Evolutionary conservation across 495 filamentous ascomycete genomes (phyloP).

Genomic region (Annulohypoxylon maeteangense): DNA sequence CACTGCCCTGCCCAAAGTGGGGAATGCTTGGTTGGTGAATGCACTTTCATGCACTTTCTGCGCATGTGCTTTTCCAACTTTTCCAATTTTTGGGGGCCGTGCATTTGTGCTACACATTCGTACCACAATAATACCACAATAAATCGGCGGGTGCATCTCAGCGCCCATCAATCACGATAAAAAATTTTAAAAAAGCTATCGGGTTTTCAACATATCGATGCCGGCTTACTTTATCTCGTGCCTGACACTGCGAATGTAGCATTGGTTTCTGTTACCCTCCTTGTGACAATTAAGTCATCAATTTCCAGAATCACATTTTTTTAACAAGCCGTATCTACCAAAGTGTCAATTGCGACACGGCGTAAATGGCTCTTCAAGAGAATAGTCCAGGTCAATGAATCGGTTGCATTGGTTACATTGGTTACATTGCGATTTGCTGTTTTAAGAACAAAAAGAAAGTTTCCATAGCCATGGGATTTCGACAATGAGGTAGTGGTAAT

Average conservation of each 20-base stretch:
- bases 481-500: constrained; percentile 22
- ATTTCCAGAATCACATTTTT: background rate
- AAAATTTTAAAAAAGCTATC: constrained; percentile 13
- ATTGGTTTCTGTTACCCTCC: constrained; percentile 18
- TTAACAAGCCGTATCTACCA: background rate
- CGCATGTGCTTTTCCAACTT: constrained; percentile 13
- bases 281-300: background rate
- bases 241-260: constrained; percentile 5
- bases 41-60: background rate
- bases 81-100: background rate
- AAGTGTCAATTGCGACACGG: constrained; percentile 9
- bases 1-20: constrained; percentile 41
- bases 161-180: background rate
- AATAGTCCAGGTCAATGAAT: background rate
- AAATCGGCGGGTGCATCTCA: background rate
- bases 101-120: background rate
- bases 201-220: constrained; percentile 20
- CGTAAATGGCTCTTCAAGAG: constrained; percentile 25
- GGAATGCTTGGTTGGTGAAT: constrained; percentile 5
- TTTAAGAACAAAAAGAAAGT: constrained; percentile 6
- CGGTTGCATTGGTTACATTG: background rate
- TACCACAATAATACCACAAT: background rate
- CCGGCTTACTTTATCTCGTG: constrained; percentile 3
- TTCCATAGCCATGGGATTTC: constrained; percentile 42
- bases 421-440: constrained; percentile 20